Conservation (phyloP, 176 grass and related monocot genomes). For the Carex littledalei region DNA sequence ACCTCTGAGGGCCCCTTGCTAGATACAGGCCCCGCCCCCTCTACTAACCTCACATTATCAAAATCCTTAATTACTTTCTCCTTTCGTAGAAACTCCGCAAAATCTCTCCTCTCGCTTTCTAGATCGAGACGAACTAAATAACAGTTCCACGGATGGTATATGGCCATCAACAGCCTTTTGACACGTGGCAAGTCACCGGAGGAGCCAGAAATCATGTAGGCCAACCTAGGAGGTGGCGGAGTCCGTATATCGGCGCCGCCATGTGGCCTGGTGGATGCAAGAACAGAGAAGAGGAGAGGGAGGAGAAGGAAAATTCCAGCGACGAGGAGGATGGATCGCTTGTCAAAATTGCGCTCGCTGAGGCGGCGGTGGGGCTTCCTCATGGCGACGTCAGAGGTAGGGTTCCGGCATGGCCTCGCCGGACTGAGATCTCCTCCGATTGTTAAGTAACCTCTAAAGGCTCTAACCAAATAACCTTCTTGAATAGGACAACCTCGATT, state of each 20-base stretch:
- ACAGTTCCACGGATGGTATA: slow-evolving; percentile 94
- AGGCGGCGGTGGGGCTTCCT: slow-evolving; percentile 54
- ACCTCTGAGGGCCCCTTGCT: slow-evolving; percentile 61
- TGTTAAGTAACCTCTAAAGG: not conserved
- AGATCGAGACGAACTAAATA: slow-evolving; percentile 61
- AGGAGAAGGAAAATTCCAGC: slow-evolving; percentile 51
- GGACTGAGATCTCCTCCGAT: not conserved
- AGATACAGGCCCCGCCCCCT: slow-evolving; percentile 44
- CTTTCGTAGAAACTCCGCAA: slow-evolving; percentile 52
- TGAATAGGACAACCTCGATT: slow-evolving; percentile 13
- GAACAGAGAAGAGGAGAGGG: slow-evolving; percentile 34
- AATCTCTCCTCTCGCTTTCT: slow-evolving; percentile 58
- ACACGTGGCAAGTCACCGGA: slow-evolving; percentile 63
- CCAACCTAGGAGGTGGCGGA: slow-evolving; percentile 52
- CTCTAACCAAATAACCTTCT: not conserved
- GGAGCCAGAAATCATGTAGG: slow-evolving; percentile 69
- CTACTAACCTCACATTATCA: slow-evolving; percentile 57
- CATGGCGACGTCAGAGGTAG: slow-evolving; percentile 30
- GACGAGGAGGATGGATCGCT: slow-evolving; percentile 52
- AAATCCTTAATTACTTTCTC: slow-evolving; percentile 50
- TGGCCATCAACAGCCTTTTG: slow-evolving; percentile 55
- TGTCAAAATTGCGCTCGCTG: slow-evolving; percentile 24
- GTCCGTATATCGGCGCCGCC: not conserved
- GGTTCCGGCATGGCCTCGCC: slow-evolving; percentile 6
- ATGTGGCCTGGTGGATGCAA: slow-evolving; percentile 13